Base-by-base conservation (phyloP, 2,329 filamentous ascomycete genomes). In the Cladosporium cucumerinum region DNA sequence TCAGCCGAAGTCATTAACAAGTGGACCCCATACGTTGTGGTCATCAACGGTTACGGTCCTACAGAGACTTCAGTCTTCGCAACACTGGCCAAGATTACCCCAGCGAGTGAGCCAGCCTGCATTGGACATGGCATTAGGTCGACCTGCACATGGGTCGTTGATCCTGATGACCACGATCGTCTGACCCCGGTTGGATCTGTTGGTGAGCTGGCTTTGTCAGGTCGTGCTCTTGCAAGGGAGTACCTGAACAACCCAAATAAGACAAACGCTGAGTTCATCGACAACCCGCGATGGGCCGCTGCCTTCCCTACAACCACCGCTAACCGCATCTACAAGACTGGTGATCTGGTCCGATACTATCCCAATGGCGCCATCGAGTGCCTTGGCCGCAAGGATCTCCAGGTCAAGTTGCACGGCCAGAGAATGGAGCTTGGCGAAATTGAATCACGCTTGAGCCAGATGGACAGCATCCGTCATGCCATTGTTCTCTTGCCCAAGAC, bases 321-420 rank as follows among this genome's bases (percentile, higher is more conserved):
- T 4, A 43, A 49, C 32, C 52, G 61, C 7, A 57, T 68, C 57
- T 69, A 69, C 57, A 63, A 64, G 57, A 72, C 70, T 11, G 70
- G 69, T 21, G 70, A 72, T 43, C 57, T 72, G 23, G 70, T 69
- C 3, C 64, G 66, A 30, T 67, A 71, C 52, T 61, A 64, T 8
- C 36, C 57, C 14, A 67, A 72, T 55, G 69, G 68, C 16, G 59
- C 57, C 26, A 54, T 69, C 30, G 36, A 61, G 6, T 90, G 92
- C 51, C 76, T 86, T 12, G 89, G 90, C 16, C 84, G 91, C 25
- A 81, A 87, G 26, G 92, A 94, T 70, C 88, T 89, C 64, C 90
- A 93, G 75, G 82, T 94, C 59, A 95, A 94, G 73, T 81, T 96
- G 14, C 85, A 90, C 36, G 91, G 92, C 0, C 89, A 93, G 69